Conservation (phyloP, 129 eudicot species). For the Sambucus nigra region DNA sequence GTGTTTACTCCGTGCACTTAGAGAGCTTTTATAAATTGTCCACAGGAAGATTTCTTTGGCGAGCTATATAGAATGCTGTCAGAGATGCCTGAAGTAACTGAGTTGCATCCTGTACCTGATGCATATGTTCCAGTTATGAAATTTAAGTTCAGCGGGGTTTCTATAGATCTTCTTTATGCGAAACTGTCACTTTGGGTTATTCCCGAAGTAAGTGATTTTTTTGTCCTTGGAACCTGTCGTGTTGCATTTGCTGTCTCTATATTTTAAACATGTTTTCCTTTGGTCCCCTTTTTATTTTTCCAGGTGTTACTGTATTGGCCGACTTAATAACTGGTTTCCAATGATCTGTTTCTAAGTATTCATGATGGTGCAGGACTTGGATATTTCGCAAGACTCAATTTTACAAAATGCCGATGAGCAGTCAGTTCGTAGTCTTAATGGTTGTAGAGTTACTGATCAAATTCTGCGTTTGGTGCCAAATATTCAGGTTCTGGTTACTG, state of each 20-base stretch:
- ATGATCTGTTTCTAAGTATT: not conserved
- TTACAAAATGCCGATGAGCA: slow-evolving; percentile 86
- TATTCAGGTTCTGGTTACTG: slow-evolving; percentile 46
- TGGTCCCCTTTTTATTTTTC: not conserved
- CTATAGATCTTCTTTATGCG: slow-evolving; percentile 95
- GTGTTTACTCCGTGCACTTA: slow-evolving; percentile 5
- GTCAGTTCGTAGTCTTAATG: slow-evolving; percentile 94
- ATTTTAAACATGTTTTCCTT: not conserved
- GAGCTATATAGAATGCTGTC: slow-evolving; percentile 79
- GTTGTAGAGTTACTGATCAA: slow-evolving; percentile 93
- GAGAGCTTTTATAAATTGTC: slow-evolving; percentile 1
- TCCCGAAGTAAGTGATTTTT: slow-evolving; percentile 60
- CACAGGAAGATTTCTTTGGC: slow-evolving; percentile 87
- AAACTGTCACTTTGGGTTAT: slow-evolving; percentile 80
- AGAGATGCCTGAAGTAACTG: slow-evolving; percentile 85
- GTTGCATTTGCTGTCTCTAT: slow-evolving; percentile 1
- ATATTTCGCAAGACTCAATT: slow-evolving; percentile 88
- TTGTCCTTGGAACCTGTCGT: not conserved
- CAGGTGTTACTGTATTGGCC: not conserved
- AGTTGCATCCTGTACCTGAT: slow-evolving; percentile 84
- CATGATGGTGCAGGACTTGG: slow-evolving; percentile 59
- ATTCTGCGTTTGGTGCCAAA: slow-evolving; percentile 88
- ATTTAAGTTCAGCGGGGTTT: slow-evolving; percentile 82
- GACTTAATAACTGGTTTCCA: not conserved
- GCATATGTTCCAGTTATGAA: slow-evolving; percentile 93